Percentiles rank a stretch among this genome's conserved stretches.
phyloP scores from a whole-genome alignment of 441 rosid genomes.

The Populus hybrid region DNA sequence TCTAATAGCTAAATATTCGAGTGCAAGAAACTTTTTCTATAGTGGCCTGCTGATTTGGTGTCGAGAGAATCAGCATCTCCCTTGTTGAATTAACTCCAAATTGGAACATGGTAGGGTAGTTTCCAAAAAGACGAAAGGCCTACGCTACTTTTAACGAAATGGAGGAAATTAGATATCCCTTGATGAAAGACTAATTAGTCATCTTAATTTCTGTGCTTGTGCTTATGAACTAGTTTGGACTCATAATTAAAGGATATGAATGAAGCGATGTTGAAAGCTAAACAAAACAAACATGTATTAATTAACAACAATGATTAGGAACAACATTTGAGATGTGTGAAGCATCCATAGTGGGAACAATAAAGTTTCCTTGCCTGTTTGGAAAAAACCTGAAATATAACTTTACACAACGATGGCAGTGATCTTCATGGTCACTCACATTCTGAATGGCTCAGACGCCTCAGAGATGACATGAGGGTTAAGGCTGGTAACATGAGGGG shows the following conservation, averaged over 20 bases:
- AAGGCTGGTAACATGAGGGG: neutral
- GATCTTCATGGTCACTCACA: neutral
- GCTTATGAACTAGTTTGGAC: neutral
- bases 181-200: too few relatives aligned
- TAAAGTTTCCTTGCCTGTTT: neutral
- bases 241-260: neutral
- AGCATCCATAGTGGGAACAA: neutral
- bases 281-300: neutral
- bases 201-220: neutral
- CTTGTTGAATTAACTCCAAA: neutral
- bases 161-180: too few relatives aligned
- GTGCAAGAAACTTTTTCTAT: neutral
- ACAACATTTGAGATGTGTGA: neutral
- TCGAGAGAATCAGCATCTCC: neutral
- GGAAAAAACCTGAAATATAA: neutral
- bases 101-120: too few relatives aligned
- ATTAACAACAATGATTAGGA: too few relatives aligned
- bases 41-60: neutral
- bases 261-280: neutral
- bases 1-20: neutral
- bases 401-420: neutral
- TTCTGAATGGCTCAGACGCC: neutral
- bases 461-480: neutral
- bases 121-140: too few relatives aligned
- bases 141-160: too few relatives aligned